Conservation (phyloP, 2,329 filamentous ascomycete genomes). For the Metarhizium album region DNA sequence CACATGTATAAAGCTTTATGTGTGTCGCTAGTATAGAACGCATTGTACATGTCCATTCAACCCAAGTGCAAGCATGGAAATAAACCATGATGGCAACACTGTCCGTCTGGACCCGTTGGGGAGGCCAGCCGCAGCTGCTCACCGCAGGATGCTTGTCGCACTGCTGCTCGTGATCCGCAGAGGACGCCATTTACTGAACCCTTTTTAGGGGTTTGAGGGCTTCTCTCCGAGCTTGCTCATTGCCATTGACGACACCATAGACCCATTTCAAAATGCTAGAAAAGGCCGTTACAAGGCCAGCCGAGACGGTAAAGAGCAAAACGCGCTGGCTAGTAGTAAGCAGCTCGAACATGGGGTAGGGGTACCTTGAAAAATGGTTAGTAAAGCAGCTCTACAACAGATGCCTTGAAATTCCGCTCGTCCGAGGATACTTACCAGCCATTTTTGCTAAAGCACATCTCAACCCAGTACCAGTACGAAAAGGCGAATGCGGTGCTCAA, state of each 20-base stretch:
- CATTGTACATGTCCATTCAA: not conserved
- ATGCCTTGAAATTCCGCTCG: not conserved
- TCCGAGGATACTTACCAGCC: constrained; percentile 38
- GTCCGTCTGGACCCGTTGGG: not conserved
- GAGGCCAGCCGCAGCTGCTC: not conserved
- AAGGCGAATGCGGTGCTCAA: constrained; percentile 51
- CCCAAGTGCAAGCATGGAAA: not conserved
- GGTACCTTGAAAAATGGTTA: constrained; percentile 45
- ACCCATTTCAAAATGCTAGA: constrained; percentile 59
- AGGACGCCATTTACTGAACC: constrained; percentile 12
- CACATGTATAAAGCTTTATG: not conserved
- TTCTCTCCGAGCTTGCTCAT: constrained; percentile 24
- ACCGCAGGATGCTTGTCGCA: not conserved
- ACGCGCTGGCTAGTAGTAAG: constrained; percentile 55
- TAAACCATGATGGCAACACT: not conserved
- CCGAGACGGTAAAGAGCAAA: constrained; percentile 58
- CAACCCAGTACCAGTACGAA: constrained; percentile 67
- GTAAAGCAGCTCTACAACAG: not conserved
- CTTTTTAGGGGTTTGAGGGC: constrained; percentile 22
- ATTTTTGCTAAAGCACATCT: constrained; percentile 58
- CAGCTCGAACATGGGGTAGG: constrained; percentile 73
- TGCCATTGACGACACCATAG: constrained; percentile 57
- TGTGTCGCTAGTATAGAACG: not conserved
- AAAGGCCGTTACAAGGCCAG: constrained; percentile 58
- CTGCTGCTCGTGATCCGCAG: not conserved